Evolutionary conservation across 768 basidiomycete genomes (phyloP).

Genomic region (Krasilnikovozyma curviuscula): DNA sequence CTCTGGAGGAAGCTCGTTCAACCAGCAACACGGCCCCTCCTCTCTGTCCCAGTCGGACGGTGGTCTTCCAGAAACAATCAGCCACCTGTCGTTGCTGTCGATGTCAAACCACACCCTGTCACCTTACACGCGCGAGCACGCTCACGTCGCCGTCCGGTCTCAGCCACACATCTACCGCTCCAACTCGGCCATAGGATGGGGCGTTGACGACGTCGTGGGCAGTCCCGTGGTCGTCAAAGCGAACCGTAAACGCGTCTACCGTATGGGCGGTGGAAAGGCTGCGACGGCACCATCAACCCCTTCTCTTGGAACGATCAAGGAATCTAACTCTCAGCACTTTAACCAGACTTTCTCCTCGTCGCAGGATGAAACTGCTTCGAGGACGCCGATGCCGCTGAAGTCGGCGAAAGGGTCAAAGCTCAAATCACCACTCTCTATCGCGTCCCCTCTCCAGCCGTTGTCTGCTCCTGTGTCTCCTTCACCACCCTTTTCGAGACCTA

Average conservation of each 20-base stretch:
- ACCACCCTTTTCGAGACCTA: too few relatives aligned
- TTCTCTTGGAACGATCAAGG: slow-evolving; percentile 24
- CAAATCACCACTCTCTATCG: not conserved
- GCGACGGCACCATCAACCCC: slow-evolving; percentile 27
- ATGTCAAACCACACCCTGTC: slow-evolving; percentile 84
- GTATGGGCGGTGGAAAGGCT: slow-evolving; percentile 13
- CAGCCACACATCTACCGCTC: slow-evolving; percentile 38
- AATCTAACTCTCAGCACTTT: not conserved
- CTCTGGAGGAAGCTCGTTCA: not conserved
- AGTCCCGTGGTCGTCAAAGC: not conserved
- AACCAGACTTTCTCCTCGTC: not conserved
- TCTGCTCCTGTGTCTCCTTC: too few relatives aligned
- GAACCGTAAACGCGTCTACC: slow-evolving; percentile 8
- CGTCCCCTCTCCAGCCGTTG: not conserved
- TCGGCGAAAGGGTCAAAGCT: too few relatives aligned
- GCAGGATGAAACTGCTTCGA: not conserved
- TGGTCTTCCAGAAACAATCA: slow-evolving; percentile 67
- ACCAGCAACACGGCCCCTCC: not conserved
- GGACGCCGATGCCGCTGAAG: too few relatives aligned
- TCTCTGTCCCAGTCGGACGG: slow-evolving; percentile 37
- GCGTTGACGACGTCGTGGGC: not conserved
- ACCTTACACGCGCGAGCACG: slow-evolving; percentile 73
- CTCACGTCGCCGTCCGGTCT: slow-evolving; percentile 81
- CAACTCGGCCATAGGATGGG: not conserved
- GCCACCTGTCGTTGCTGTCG: slow-evolving; percentile 66